Evolutionary conservation across 2,329 filamentous ascomycete species (phyloP).

Genomic region (Microdochium nivale): DNA sequence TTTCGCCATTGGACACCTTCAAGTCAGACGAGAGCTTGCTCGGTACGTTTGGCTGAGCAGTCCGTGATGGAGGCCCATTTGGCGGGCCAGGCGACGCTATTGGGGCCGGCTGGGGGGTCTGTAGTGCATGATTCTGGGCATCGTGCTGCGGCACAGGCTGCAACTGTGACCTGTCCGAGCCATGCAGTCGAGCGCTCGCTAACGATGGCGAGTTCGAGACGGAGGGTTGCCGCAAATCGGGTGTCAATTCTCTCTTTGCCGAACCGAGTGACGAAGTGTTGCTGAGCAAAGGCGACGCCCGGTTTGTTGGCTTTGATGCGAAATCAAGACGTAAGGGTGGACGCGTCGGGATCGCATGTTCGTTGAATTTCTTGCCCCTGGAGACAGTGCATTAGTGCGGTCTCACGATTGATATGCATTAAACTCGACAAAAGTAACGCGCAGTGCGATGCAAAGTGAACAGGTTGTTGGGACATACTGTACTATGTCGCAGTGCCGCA

Average conservation of each 20-base stretch:
- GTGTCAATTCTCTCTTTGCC: neutral
- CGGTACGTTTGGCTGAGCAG: neutral
- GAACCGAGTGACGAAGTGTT: neutral
- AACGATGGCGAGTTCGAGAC: neutral
- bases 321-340: neutral
- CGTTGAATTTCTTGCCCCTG: constrained; percentile 1
- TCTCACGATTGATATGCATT: constrained; percentile 10
- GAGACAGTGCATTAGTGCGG: constrained; percentile 5
- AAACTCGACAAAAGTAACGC: neutral
- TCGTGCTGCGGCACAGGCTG: neutral
- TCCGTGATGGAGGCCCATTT: neutral
- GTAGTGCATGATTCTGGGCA: neutral
- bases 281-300: neutral
- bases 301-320: neutral
- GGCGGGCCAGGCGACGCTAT: neutral
- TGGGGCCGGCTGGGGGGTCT: neutral
- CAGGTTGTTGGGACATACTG: constrained; percentile 39
- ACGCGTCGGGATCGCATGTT: neutral
- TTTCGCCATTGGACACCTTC: neutral
- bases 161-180: neutral
- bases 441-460: constrained; percentile 6
- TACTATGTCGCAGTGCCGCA: constrained; percentile 48
- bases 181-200: neutral
- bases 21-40: neutral
- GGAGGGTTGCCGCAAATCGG: neutral